A percentile compares a stretch with the other conserved stretches of the same genome.
Conservation (phyloP, 257 asterid genomes). For the Cynanchum wilfordii region DNA sequence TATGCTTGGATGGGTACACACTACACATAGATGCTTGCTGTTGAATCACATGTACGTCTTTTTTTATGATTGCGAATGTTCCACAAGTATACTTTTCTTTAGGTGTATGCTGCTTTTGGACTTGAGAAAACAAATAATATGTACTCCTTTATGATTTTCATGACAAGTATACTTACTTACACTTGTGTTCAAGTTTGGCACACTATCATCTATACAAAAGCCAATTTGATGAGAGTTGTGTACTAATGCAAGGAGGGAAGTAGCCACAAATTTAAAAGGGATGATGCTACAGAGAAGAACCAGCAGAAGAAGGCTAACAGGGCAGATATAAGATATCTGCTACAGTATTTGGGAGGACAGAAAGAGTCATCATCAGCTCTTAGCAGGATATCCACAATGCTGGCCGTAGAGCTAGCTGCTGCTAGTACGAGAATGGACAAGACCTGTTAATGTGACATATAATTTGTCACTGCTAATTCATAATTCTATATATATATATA, state of each 20-base stretch:
- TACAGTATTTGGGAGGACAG: slow-evolving; percentile 48
- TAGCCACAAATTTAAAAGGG: slow-evolving; percentile 61
- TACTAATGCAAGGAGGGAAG: slow-evolving; percentile 31
- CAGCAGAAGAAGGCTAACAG: slow-evolving; percentile 57
- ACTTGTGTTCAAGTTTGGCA: background rate
- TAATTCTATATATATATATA: background rate
- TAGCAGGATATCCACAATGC: slow-evolving; percentile 54
- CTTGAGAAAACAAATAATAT: background rate
- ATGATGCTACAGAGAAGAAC: slow-evolving; percentile 46
- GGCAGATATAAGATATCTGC: slow-evolving; percentile 57
- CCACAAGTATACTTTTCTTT: too few species aligned
- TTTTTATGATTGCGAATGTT: too few species aligned
- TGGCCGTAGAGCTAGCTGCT: slow-evolving; percentile 68
- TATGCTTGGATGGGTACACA: background rate
- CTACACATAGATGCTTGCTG: background rate
- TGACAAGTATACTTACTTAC: background rate
- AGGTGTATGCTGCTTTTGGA: background rate
- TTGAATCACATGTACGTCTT: background rate
- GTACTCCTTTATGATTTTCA: background rate
- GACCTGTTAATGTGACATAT: slow-evolving; percentile 33
- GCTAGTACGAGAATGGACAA: slow-evolving; percentile 54
- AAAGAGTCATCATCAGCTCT: slow-evolving; percentile 50
- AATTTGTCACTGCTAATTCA: slow-evolving; percentile 14
- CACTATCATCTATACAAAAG: background rate
- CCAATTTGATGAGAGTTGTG: background rate